Percentiles rank a stretch among this genome's conserved stretches.
Evolutionary conservation across 352 stramenopile genomes (phyloP).

Genomic region (Lagenidium giganteum): DNA sequence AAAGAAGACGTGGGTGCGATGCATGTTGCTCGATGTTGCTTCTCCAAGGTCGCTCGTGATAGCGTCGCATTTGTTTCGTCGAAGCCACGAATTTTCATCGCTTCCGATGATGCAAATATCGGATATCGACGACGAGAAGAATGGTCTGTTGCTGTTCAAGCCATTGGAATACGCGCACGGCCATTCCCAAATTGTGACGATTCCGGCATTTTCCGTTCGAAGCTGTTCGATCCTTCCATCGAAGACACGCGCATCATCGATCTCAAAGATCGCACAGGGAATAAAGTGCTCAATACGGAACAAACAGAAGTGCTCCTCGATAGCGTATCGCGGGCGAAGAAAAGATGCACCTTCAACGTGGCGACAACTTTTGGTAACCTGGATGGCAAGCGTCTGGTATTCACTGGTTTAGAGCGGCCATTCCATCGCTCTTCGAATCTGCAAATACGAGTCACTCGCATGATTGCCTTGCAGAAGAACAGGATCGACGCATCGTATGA

Average conservation of each 20-base stretch:
- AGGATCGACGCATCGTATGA: constrained; percentile 17
- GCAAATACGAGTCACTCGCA: constrained; percentile 14
- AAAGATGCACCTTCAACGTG: neutral
- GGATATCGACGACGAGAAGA: constrained; percentile 13
- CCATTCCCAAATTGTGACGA: constrained; percentile 12
- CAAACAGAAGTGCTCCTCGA: constrained; percentile 2
- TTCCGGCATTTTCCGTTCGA: constrained; percentile 7
- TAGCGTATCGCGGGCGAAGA: constrained; percentile 1
- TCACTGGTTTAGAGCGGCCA: constrained; percentile 13
- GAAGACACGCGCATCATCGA: constrained; percentile 1
- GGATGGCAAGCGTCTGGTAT: constrained; percentile 3
- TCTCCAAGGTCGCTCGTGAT: constrained; percentile 15
- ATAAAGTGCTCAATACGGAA: constrained; percentile 1
- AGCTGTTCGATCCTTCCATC: constrained; percentile 4
- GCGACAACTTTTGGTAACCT: constrained; percentile 3
- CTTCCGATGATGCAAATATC: constrained; percentile 20
- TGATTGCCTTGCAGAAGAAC: constrained; percentile 20
- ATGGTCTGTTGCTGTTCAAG: constrained; percentile 16
- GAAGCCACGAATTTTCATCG: constrained; percentile 15
- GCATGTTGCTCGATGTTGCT: constrained; percentile 17
- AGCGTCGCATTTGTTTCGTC: constrained; percentile 19
- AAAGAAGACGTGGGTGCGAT: constrained; percentile 14
- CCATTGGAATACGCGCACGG: constrained; percentile 10
- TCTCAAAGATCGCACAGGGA: neutral
- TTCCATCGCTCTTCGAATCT: constrained; percentile 22